phyloP scores from a whole-genome alignment of 225 moss, liverwort and hornwort species.

The Marchantia paleacea region DNA sequence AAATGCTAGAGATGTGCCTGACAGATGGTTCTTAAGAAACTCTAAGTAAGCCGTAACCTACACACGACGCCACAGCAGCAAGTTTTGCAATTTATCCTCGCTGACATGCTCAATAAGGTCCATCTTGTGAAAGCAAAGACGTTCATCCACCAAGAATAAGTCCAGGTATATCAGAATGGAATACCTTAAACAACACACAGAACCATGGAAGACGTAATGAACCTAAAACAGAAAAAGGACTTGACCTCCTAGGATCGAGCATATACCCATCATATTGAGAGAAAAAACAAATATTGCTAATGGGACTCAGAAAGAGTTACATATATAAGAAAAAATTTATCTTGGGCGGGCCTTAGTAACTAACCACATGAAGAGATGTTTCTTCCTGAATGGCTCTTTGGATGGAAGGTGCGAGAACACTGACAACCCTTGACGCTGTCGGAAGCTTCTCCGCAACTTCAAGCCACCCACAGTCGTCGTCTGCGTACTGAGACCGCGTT shows the following conservation, averaged over 20 bases:
- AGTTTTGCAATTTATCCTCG: background rate
- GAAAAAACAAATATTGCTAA: background rate
- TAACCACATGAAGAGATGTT: constrained; percentile 73
- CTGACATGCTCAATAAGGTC: background rate
- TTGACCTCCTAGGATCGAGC: background rate
- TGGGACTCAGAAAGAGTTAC: background rate
- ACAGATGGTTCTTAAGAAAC: constrained; percentile 72
- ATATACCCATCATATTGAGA: background rate
- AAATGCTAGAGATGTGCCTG: constrained; percentile 67
- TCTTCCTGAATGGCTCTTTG: constrained; percentile 76
- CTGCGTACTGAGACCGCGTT: constrained; percentile 38
- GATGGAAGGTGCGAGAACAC: constrained; percentile 66
- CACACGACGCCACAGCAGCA: constrained; percentile 20
- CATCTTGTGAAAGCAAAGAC: no score
- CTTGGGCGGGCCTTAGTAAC: constrained; percentile 26
- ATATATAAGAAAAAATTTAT: background rate
- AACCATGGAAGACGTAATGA: no score
- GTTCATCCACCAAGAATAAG: no score
- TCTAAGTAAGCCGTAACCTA: constrained; percentile 82
- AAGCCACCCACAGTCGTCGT: constrained; percentile 80
- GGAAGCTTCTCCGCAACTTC: constrained; percentile 56
- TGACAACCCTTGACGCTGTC: constrained; percentile 59
- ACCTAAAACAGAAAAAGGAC: no score
- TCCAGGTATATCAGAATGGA: no score
- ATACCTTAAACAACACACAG: no score